These are phyloP conservation scores for Trichoderma lentiforme DNA, from an alignment of 2,329 filamentous ascomycete genomes.

Conservation along the genomic window DNA sequence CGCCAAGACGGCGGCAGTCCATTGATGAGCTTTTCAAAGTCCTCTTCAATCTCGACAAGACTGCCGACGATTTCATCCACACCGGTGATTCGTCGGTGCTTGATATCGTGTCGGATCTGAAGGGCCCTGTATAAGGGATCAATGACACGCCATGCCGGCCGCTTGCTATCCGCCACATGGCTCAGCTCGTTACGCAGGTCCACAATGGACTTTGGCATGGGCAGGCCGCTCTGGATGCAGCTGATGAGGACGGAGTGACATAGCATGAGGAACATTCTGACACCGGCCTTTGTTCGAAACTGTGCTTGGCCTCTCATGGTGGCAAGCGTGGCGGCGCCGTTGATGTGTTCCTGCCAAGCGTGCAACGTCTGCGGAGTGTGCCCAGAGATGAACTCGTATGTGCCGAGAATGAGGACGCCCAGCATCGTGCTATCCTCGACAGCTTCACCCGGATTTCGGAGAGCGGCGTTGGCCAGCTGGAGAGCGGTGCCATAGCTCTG, in stretches of 20 bases:
- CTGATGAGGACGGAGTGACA: constrained; percentile 50
- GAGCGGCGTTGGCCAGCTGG: constrained; percentile 47
- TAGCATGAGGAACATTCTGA: constrained; percentile 53
- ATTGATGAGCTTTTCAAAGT: constrained; percentile 40
- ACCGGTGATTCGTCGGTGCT: constrained; percentile 35
- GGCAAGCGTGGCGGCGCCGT: constrained; percentile 50
- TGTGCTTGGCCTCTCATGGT: constrained; percentile 47
- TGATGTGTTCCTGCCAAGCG: constrained; percentile 53
- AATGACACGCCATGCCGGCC: constrained; percentile 43
- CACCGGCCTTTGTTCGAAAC: constrained; percentile 44
- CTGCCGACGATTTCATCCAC: constrained; percentile 35
- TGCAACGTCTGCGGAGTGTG: constrained; percentile 44
- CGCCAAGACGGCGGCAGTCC: constrained; percentile 40
- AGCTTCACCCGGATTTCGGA: constrained; percentile 43
- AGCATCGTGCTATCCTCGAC: constrained; percentile 52
- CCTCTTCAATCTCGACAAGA: constrained; percentile 41
- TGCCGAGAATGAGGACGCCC: constrained; percentile 50
- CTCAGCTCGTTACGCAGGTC: constrained; percentile 44
- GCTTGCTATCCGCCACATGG: constrained; percentile 33
- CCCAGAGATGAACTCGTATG: constrained; percentile 53
- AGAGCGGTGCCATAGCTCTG: constrained; percentile 52
- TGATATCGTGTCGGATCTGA: constrained; percentile 47
- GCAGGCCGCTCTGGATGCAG: constrained; percentile 48
- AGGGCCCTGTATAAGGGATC: constrained; percentile 45
- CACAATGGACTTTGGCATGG: constrained; percentile 47